Evolutionary conservation across 495 filamentous ascomycete species (phyloP), one percentile per base, ranked within the genome.

Genomic region (Xylaria acuta): DNA sequence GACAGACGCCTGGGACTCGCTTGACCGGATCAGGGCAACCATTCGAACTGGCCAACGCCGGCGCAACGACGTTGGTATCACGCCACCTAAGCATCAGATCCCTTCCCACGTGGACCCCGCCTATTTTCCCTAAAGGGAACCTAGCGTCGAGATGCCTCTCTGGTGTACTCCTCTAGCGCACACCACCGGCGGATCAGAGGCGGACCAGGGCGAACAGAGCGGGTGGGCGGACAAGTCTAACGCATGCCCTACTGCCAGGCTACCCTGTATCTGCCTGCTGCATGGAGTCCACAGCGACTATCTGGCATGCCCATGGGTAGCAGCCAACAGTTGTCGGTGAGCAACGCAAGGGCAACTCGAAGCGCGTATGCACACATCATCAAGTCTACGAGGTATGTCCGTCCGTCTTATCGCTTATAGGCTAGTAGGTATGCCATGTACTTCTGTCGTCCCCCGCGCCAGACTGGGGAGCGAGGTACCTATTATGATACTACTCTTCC

Each of bases 21-120:
- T 56, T 71, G 60, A 25, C 60, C 60, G 47, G 62, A 71, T 71
- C 32, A 54, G 69, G 69, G 16, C 36, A 30, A 6, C 38, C 54
- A 38, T 34, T 22, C 9, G 18, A 36, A 51, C 9, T 40, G 32
- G 30, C 47, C 69, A 71, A 62, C 69, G 60, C 30, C 36, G 54
- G 38, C 53, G 49, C 47, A 62, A 51, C 38, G 30, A 66, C 64
- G 64, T 66, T 53, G 64, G 45, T 51, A 41, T 71, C 69, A 71
- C 69, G 69, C 69, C 69, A 71, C 69, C 36, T 36, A 71, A 40
- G 69, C 60, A 47, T 56, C 27, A 45, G 45, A 12, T 14, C 58
- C 49, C 38, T 71, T 71, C 47, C 69, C 69, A 71, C 69, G 69
- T 71, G 69, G 69, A 71, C 69, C 62, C 69, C 69, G 69, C 69